Evolutionary conservation across 2,329 filamentous ascomycete genomes (phyloP).

Genomic region (Leptoxyphium fumago): DNA sequence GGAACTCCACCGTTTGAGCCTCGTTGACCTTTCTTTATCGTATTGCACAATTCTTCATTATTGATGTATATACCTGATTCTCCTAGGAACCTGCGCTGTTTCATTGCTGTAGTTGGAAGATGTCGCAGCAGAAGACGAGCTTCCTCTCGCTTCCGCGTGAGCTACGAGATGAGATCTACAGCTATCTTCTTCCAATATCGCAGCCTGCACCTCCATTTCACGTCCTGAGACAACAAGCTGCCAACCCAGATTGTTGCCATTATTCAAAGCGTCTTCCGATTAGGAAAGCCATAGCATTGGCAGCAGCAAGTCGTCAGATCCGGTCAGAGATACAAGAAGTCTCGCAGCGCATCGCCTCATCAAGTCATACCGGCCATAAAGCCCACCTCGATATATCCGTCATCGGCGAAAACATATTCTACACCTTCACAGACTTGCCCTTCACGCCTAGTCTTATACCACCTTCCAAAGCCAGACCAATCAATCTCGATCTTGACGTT

Average conservation of each 20-base stretch:
- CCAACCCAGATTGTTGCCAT: neutral
- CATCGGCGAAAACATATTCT: neutral
- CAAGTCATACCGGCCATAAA: neutral
- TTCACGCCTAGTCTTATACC: neutral
- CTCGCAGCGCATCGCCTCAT: neutral
- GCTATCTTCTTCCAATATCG: neutral
- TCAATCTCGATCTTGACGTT: neutral
- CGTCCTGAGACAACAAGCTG: neutral
- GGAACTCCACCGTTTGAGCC: too few species aligned
- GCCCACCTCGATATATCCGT: neutral
- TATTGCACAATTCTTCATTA: too few species aligned
- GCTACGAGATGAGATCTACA: conserved; percentile 6
- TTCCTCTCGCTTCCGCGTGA: conserved; percentile 6
- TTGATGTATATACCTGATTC: too few species aligned
- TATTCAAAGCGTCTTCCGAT: neutral
- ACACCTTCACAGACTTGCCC: neutral
- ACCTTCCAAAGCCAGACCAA: neutral
- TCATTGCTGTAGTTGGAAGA: neutral
- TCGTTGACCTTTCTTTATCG: too few species aligned
- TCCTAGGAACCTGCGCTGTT: too few species aligned
- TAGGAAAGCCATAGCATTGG: neutral
- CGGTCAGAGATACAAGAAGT: neutral
- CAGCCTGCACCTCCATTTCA: neutral
- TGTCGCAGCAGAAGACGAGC: neutral
- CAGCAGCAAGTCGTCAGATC: neutral